Evolutionary conservation across 1,284 basidiomycete species (phyloP), one percentile per base, ranked within the genome.

Genomic region (Ustilago xerochloae): DNA sequence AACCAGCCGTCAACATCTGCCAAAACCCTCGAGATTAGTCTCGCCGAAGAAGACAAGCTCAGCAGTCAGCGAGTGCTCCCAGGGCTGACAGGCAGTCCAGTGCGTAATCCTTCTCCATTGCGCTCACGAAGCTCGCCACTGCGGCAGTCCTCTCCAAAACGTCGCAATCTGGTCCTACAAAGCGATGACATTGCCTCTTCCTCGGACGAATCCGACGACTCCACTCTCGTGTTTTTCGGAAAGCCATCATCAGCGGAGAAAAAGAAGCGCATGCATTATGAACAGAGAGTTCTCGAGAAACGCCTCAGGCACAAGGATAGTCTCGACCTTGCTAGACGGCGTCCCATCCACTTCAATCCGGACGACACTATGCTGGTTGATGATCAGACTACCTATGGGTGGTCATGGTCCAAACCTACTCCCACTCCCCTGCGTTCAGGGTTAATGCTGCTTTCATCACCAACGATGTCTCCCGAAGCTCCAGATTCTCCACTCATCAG

Each of bases 321-420:
- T 30, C 68, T 77, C 30, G 71, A 74, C 45, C 57, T 77, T 3
- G 60, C 75, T 3, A 49, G 72, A 10, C 36, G 56, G 28, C 50
- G 71, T 2, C 64, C 73, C n/a, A 71, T 75, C 62, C 65, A 52
- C 61, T 72, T 71, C 52, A 72, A 72, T 26, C 64, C 64, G 15
- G 73, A 75, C 36, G 68, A 75, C 39, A 75, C 73, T 22, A 74
- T 73, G 70, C 70, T 73, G 8, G 28, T 68, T 8, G 61, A 73
- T 26, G 61, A 64, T 16, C 59, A 63, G 32, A 29, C 24, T 20
- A 46, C 43, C 2, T 41, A 41, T 24, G 61, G 52, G 3, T 73
- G 70, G 70, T 61, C 64, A 9, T 57, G 52, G 52, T 30, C 46
- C 29, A 57, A 50, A 22, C 49, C 70, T 0, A 59, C 70, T 2